Base-by-base conservation (phyloP, 129 eudicot genomes). In the Arctium minus region DNA sequence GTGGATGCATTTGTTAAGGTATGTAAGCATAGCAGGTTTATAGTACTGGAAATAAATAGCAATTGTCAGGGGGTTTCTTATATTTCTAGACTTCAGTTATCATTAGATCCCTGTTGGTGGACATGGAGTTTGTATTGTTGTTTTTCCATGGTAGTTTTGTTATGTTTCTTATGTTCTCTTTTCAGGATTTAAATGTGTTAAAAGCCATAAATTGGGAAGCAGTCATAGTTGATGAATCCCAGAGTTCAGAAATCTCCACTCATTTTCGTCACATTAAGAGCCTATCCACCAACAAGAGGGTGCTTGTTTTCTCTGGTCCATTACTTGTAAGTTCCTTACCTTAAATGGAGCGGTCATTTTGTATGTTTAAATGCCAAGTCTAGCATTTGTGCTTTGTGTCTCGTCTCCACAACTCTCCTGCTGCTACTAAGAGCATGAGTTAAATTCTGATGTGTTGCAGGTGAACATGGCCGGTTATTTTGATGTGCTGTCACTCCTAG, bases 221-320 rank as follows among this genome's bases (percentile, higher is more conserved):
- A 62, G 77, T 89, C 78, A 79, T 91, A 73, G 80, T 91, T 73
- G 97, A 93, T 82, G 92, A 89, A 27, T 89, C 87, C 70, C 92
- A 88, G 53, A 83, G 81, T 37, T 53, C 83, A 29, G 76, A 72
- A 35, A 72, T 87, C 40, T 85, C 86, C 27, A 10, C 73, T 38
- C 82, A 79, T 74, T 81, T 81, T 73, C 88, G 83, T 70, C 82
- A 75, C 76, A 86, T 91, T 46, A 91, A 86, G 79, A 77, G 74
- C 77, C 80, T 93, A 73, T 35, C 78, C 70, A 85, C 93, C 48
- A 79, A 85, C 79, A 77, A 81, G 48, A 85, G 85, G 77, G 37
- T 93, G 48, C 92, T 93, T 83, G 86, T 91, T 18, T 84, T 85
- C 81, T 85, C 74, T 70, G 85, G 86, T 86, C 90, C 84, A 40